phyloP scores from a whole-genome alignment of 108 stramenopile genomes.

The Cyclotella sp. region DNA sequence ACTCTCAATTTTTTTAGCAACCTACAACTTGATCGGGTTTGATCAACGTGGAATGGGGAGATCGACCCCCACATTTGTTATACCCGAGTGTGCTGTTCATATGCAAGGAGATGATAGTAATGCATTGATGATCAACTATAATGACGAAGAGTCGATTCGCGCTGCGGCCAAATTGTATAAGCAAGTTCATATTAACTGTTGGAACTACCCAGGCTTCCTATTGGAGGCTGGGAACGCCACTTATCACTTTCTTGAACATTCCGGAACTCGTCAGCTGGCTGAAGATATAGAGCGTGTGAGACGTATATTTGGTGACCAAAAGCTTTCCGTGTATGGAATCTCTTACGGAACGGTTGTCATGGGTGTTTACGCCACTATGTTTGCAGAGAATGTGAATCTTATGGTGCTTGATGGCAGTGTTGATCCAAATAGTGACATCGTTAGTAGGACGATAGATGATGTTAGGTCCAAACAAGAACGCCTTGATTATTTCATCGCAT shows the following conservation, averaged over 20 bases:
- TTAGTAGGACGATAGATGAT: neutral
- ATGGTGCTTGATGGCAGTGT: conserved; percentile 25
- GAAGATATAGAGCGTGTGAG: conserved; percentile 21
- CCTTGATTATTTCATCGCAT: conserved; percentile 25
- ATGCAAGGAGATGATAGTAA: neutral
- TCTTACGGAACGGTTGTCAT: conserved; percentile 22
- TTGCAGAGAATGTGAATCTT: conserved; percentile 14
- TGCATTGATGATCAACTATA: neutral
- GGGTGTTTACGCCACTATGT: conserved; percentile 23
- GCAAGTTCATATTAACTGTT: neutral
- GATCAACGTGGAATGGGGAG: conserved; percentile 23
- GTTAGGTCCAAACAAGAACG: conserved; percentile 4
- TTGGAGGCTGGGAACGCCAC: neutral
- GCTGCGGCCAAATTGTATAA: conserved; percentile 7
- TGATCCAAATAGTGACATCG: conserved; percentile 16
- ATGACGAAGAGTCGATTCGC: conserved; percentile 12
- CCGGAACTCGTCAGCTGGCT: conserved; percentile 24
- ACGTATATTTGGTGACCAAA: conserved; percentile 16
- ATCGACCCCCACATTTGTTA: conserved; percentile 8
- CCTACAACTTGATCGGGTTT: conserved; percentile 5
- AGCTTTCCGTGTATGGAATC: conserved; percentile 20
- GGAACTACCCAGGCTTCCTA: conserved; percentile 7
- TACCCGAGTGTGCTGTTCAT: conserved; percentile 6
- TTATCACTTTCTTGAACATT: conserved; percentile 22
- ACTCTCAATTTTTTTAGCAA: no score